Evolutionary conservation across 164 flowering plant genomes (phyloP), one percentile per base, ranked within the genome.

Genomic region (Nymphaea thermarum): DNA sequence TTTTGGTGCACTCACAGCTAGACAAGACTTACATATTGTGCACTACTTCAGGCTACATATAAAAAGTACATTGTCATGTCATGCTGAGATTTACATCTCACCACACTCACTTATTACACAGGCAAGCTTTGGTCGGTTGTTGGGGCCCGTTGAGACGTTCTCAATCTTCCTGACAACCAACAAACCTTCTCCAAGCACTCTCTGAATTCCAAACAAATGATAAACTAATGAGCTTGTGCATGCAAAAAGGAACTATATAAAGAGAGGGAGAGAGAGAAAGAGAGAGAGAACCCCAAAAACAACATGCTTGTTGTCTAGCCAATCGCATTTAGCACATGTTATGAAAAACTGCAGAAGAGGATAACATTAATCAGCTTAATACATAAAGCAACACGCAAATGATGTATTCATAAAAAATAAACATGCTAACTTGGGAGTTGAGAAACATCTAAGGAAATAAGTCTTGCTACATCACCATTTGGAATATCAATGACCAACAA

Each of bases 261-360:
- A 47, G 55, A 47, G 57, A 51, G 57, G 5, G 57, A 51, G 57
- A 51, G 57, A 2, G 53, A 45, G 53, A 45, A 2, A 45, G 53
- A 61, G 63, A 36, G 68, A 66, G 62, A 87, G 69, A 87, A 94
- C 99, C 93, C 99, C 99, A 68, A 95, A 95, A 10, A 95, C 98
- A 14, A 95, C 96, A 73, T 95, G 99, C 83, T 95, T 95, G 70
- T 95, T 90, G 80, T 95, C 99, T 51, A 95, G 97, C 99, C 99
- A 94, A 64, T 95, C 99, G 43, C 99, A 94, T 74, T 82, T 84
- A 3, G 86, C 73, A 60, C 86, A 82, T 3, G 84, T 77, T 12
- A 81, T 60, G 64, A 81, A 80, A 66, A 80, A 79, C 86, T 82
- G 68, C 75, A 74, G 60, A 53, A 17, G 44, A 67, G 53, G 53